Base-by-base conservation (phyloP, 2,329 filamentous ascomycete genomes). In the Fusarium virguliforme region DNA sequence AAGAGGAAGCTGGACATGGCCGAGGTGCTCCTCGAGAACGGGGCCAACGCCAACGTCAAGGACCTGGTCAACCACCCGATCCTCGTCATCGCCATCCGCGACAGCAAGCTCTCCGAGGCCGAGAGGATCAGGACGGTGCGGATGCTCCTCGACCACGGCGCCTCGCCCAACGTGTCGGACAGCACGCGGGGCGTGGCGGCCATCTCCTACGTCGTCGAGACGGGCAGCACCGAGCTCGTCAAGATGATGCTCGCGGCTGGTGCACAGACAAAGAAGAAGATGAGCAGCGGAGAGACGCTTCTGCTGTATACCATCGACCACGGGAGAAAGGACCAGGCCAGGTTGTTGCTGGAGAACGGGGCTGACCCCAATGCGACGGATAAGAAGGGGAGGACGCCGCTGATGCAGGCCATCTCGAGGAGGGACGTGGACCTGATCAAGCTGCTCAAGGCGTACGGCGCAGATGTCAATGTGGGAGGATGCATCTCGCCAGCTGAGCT, bases 81-180 rank as follows among this genome's bases (percentile, higher is more conserved):
- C 41, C 73, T 83, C 22, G 64, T 83, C n/a, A 59, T 73, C 10
- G 75, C 76, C 24, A 56, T 81, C 15, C 73, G 69, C 18, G 76
- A 80, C 57, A 69, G 34, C 37, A 76, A 76, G 9, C 40, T 79
- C 1, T 18, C 67, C 0, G 51, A 75, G 3, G 68, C 69, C 1
- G 77, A 79, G 1, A 80, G 77, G 63, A 22, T 74, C 1, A 70
- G 76, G 4, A 57, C 75, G 0, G 78, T 80, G 1, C 74, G 71
- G 10, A 60, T 77, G 46, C 77, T 83, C 22, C 78, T 83, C 4
- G 72, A 74, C 13, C 73, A 77, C 57, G 80, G 81, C 1, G 81
- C 81, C 10, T 74, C 76, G 6, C 70, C 78, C 3, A 76, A 79
- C 22, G 75, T 75, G 0, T 68, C 58, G 2, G 77, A 80, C 35